Evolutionary conservation across 257 asterid genomes (phyloP), one percentile per base, ranked within the genome.

Genomic region (Solanum raphanifolium): DNA sequence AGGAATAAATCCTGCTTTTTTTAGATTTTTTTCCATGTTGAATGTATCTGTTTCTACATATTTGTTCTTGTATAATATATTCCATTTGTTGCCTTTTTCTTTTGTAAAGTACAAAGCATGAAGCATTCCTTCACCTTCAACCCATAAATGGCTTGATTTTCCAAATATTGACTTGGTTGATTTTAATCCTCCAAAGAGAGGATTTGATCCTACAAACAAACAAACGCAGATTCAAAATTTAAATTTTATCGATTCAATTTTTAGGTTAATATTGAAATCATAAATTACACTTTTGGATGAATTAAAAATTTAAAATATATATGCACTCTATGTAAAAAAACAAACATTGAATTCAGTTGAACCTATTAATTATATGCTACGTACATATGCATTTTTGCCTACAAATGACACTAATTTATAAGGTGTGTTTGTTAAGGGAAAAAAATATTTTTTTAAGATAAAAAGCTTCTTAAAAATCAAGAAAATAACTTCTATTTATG

Each of bases 41-140:
- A 86, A 91, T 5, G 94, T 89, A 2, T 87, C 91, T 9, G 94
- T 88, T 34, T 72, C 2, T 34, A 93, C 90, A 60, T 87, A 89
- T 91, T 79, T 91, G 85, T 89, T 93, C 6, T 87, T 91, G 91
- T 93, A 91, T 20, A 34, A 35, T 21, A 81, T 27, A 3, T 20
- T 91, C 93, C 92, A 87, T 35, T 73, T 32, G 41, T 23, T 66
- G 10, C 88, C 89, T 23, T 2, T 31, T 55, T 39, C 69, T 69
- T 86, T 90, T 13, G 38, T 87, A 43, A 93, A 91, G 86, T 93
- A 87, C 13, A 92, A 31, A 55, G 92, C 93, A 86, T 92, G 95
- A 78, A 93, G 86, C 95, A 92, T 93, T 52, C 94, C 92, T 90
- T 93, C 93, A 39, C 95, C 95, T 89, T 91, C 94, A 32, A 93